phyloP scores from a whole-genome alignment of 805 yeast species.

The Maudiozyma turicensis region DNA sequence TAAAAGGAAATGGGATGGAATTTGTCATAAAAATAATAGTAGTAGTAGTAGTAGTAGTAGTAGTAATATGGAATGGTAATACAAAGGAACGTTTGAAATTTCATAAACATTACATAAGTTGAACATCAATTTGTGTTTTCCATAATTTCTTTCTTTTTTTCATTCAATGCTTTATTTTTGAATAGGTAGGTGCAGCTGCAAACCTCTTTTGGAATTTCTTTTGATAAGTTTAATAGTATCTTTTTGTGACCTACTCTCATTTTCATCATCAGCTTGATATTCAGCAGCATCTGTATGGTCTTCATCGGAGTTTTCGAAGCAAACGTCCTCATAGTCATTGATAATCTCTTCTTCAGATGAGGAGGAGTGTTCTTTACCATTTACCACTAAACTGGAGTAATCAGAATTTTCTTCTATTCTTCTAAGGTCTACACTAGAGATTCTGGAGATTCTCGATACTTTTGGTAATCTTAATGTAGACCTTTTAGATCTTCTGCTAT shows the following conservation, averaged over 20 bases:
- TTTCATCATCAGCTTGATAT: slow-evolving; percentile 14
- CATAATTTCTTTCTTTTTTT: neutral
- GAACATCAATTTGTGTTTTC: too few species aligned
- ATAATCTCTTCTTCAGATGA: slow-evolving; percentile 1
- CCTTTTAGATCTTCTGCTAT: neutral
- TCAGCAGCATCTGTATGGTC: slow-evolving; percentile 7
- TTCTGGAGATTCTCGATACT: slow-evolving; percentile 16
- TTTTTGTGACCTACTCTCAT: slow-evolving; percentile 4
- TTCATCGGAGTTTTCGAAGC: slow-evolving; percentile 1
- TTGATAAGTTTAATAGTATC: neutral
- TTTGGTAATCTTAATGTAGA: neutral
- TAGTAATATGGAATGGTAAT: too few species aligned
- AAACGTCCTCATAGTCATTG: slow-evolving; percentile 1
- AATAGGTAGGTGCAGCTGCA: slow-evolving; percentile 15
- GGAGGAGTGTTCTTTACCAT: neutral
- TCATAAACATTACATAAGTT: too few species aligned
- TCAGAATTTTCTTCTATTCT: slow-evolving; percentile 20
- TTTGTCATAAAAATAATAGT: too few species aligned
- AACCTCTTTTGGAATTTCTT: slow-evolving; percentile 9
- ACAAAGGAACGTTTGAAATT: too few species aligned
- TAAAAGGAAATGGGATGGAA: too few species aligned
- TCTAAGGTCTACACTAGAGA: slow-evolving; percentile 18
- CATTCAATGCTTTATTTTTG: slow-evolving; percentile 5
- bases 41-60: too few species aligned
- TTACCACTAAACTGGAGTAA: slow-evolving; percentile 6